Conservation (phyloP, 1,284 basidiomycete genomes). For the Cystobasidium slooffiae region DNA sequence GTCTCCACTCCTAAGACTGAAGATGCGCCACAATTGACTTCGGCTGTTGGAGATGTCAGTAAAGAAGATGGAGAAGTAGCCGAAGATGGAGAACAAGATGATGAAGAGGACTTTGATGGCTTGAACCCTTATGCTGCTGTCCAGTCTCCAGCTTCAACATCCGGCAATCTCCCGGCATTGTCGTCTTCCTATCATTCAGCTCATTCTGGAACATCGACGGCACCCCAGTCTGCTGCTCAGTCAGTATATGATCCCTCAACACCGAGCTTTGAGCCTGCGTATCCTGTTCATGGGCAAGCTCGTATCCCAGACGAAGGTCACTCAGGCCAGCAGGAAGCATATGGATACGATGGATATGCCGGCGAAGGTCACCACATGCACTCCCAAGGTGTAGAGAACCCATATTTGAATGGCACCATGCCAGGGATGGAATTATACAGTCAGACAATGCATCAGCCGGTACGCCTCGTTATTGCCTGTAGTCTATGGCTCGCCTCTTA, state of each 20-base stretch:
- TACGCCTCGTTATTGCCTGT: too few relatives aligned
- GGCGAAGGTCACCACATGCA: constrained; percentile 26
- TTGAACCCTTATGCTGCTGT: constrained; percentile 40
- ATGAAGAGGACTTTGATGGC: constrained; percentile 39
- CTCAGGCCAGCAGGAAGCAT: constrained; percentile 22
- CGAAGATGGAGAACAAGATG: constrained; percentile 1
- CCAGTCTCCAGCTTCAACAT: constrained; percentile 24
- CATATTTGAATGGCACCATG: constrained; percentile 24
- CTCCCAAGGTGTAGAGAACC: not conserved
- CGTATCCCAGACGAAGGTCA: constrained; percentile 25
- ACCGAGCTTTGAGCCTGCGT: constrained; percentile 19
- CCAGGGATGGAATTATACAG: constrained; percentile 21
- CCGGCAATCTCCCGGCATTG: constrained; percentile 10
- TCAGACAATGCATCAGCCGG: constrained; percentile 39
- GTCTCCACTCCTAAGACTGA: constrained; percentile 20
- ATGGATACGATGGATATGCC: constrained; percentile 27
- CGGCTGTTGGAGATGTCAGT: not conserved
- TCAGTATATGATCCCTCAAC: constrained; percentile 8
- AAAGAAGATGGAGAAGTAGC: not conserved
- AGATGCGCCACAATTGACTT: constrained; percentile 1
- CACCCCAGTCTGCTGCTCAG: not conserved
- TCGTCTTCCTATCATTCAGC: constrained; percentile 26
- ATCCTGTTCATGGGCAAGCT: constrained; percentile 24
- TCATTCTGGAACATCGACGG: constrained; percentile 12
- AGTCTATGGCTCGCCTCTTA: too few relatives aligned